Conservation (phyloP, 176 grass and related monocot genomes). For the Hordeum marinum region DNA sequence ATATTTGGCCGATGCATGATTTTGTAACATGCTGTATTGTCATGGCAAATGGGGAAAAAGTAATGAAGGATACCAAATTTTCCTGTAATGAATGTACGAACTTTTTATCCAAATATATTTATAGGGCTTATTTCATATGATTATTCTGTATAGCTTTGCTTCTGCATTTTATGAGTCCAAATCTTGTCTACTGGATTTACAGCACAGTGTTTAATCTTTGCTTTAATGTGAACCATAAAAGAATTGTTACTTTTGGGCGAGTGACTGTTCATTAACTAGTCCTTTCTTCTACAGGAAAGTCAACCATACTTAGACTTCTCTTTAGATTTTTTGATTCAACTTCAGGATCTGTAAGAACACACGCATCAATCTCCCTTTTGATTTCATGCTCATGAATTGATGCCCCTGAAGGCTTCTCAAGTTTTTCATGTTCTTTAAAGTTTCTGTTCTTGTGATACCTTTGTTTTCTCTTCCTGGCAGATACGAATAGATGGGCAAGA, state of each 20-base stretch:
- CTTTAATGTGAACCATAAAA: neutral
- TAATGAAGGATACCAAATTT: constrained; percentile 5
- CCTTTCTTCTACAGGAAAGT: constrained; percentile 71
- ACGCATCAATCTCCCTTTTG: neutral
- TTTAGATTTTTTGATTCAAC: constrained; percentile 92
- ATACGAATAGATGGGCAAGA: constrained; percentile 86
- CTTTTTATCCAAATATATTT: neutral
- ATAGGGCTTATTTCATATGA: neutral
- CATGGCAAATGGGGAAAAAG: neutral
- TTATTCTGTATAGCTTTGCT: neutral
- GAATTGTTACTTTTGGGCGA: neutral
- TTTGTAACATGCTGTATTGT: neutral
- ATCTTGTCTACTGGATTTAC: neutral
- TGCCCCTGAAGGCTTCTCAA: constrained; percentile 7
- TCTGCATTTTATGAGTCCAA: neutral
- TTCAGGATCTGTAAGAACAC: constrained; percentile 69
- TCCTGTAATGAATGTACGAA: neutral
- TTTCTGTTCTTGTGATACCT: constrained; percentile 18
- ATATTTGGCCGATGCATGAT: neutral
- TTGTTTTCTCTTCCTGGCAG: constrained; percentile 36
- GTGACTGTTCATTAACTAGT: neutral
- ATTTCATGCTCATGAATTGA: constrained; percentile 9
- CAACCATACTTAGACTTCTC: constrained; percentile 81
- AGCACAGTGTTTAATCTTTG: neutral
- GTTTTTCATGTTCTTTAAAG: neutral